Base-by-base conservation (phyloP, 1,139 yeast species). In the Neolecta irregularis region DNA sequence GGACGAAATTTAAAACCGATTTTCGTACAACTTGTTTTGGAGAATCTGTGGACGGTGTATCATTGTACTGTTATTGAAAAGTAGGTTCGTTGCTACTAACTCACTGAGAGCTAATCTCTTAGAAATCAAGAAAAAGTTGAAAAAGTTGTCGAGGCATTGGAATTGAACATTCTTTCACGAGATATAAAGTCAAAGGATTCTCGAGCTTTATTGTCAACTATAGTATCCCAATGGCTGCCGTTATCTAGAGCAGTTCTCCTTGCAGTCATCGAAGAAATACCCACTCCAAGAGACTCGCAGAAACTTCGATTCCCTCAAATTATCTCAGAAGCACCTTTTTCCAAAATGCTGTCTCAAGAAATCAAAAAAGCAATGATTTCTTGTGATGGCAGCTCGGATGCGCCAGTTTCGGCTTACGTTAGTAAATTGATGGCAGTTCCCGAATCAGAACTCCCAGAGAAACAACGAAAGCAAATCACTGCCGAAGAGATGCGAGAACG, bases 201-300 rank as follows among this genome's bases (percentile, higher is more conserved):
- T 37, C 74, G 72, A 46, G 61, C 61, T 34, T 55, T 81, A 30
- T 56, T 83, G 26, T 67, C 65, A 39, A 61, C 71, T n/a, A 69
- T 91, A 7, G 72, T 85, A 72, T 70, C 83, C 1, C 96, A 85
- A 51, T 91, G 98, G 96, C 62, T 91, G 18, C 96, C 99, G 0
- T 69, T 91, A 6, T 77, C 95, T 25, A 74, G 79, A 35, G 81
- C 96, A 0, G 69, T 88, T 15, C 58, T 88, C 25, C 67, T 91
- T 7, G 72, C 92, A 2, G 93, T 88, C 2, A 76, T 85, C 30
- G 92, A 81, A 40, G 70, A 70, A 43, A 56, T 91, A 34, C 95
- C 96, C 1, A 76, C 92, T 9, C 98, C 98, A 1, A 49, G 65
- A 3, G 61, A 55, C 1, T 79, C 95, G 0, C 99, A 91, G 53